Evolutionary conservation across 345 rosid species (phyloP).

Genomic region (Jatropha curcas): DNA sequence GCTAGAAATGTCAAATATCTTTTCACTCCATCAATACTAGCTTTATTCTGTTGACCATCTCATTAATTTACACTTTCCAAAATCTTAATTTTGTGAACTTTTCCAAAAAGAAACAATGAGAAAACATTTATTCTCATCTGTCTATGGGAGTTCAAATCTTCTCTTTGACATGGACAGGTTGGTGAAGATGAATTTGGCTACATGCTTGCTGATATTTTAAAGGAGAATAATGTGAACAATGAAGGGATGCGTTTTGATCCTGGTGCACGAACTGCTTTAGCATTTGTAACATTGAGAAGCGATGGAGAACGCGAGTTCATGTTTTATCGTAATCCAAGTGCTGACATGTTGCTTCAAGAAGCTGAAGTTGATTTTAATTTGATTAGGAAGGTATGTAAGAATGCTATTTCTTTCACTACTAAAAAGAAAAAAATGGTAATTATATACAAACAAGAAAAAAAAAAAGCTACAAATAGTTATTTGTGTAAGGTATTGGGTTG

Average conservation of each 20-base stretch:
- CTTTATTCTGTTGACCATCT: background rate
- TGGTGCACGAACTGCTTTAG: constrained; percentile 91
- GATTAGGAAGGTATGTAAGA: constrained; percentile 63
- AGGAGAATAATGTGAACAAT: constrained; percentile 80
- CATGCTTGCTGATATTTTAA: constrained; percentile 85
- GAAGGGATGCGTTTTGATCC: constrained; percentile 90
- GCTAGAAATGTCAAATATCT: background rate
- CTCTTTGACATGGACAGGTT: constrained; percentile 50
- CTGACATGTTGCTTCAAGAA: constrained; percentile 88
- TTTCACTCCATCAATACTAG: background rate
- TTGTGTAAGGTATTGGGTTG: background rate
- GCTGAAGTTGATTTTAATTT: constrained; percentile 80
- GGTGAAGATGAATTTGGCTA: constrained; percentile 98
- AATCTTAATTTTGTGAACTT: background rate
- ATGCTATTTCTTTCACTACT: background rate
- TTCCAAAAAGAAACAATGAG: background rate
- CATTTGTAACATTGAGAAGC: constrained; percentile 81
- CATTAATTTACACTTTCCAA: background rate
- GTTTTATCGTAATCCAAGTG: constrained; percentile 98
- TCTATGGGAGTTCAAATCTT: constrained; percentile 10
- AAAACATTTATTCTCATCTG: background rate
- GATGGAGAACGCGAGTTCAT: constrained; percentile 97
- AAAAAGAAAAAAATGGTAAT: constrained; percentile 6
- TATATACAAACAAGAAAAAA: background rate
- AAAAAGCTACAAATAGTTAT: background rate